phyloP scores from a whole-genome alignment of 2,329 filamentous ascomycete genomes.

The Xylaria sp. region DNA sequence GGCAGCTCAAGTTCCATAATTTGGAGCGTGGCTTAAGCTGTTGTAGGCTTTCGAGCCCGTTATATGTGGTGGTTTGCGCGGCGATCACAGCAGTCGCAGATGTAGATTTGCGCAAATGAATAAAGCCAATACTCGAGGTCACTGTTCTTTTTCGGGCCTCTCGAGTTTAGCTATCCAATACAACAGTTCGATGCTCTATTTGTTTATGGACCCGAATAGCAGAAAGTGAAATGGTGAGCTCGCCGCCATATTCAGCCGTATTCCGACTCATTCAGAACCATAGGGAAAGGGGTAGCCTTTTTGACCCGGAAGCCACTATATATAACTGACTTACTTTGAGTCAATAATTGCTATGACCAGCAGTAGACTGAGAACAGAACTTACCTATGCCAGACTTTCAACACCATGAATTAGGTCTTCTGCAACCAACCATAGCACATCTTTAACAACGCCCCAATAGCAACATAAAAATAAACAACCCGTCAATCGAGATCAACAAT shows the following conservation, averaged over 20 bases:
- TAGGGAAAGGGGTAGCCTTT: not conserved
- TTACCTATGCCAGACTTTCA: conserved; percentile 1
- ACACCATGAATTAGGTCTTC: not conserved
- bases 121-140: no score
- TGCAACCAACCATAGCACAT: not conserved
- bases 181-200: not conserved
- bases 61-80: not conserved
- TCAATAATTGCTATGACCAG: not conserved
- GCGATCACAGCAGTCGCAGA: not conserved
- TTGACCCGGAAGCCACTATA: not conserved
- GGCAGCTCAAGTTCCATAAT: not conserved
- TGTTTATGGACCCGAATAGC: not conserved
- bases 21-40: conserved; percentile 3
- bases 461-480: not conserved
- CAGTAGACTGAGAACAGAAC: not conserved
- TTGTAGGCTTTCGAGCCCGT: not conserved
- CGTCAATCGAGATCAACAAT: not conserved
- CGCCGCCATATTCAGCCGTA: not conserved
- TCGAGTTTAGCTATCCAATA: not conserved
- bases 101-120: not conserved
- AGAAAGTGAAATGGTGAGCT: not conserved
- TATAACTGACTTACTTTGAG: not conserved
- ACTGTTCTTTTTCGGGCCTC: not conserved
- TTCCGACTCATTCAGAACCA: not conserved
- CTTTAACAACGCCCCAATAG: no score